phyloP scores from a whole-genome alignment of 495 filamentous ascomycete species.

The Tuber microsphaerosporum region DNA sequence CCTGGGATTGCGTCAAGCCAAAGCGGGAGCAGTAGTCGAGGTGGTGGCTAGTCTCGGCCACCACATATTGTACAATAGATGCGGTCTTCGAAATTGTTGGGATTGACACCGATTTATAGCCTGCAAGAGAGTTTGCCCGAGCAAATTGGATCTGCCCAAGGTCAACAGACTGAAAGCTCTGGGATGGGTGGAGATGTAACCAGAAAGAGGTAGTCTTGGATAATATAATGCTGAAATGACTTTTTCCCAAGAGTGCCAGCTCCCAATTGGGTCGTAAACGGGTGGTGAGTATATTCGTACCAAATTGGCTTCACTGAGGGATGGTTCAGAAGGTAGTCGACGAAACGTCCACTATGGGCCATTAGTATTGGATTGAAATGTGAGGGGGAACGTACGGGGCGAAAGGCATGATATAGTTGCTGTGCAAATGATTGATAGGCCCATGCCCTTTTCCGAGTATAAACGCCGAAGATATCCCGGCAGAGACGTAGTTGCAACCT shows the following conservation, averaged over 20 bases:
- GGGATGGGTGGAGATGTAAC: slow-evolving; percentile 45
- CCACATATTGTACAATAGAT: slow-evolving; percentile 63
- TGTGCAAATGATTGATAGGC: slow-evolving; percentile 92
- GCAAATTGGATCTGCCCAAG: slow-evolving; percentile 67
- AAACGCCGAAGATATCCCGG: slow-evolving; percentile 65
- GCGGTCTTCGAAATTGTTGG: slow-evolving; percentile 69
- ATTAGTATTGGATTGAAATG: slow-evolving; percentile 20
- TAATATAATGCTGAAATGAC: slow-evolving; percentile 74
- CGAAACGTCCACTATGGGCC: slow-evolving; percentile 59
- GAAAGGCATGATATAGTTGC: slow-evolving; percentile 70
- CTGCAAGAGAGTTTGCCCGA: slow-evolving; percentile 70
- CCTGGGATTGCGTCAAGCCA: slow-evolving; percentile 66
- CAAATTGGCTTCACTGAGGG: slow-evolving; percentile 64
- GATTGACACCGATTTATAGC: slow-evolving; percentile 71
- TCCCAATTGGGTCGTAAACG: slow-evolving; percentile 70
- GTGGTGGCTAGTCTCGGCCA: slow-evolving; percentile 72
- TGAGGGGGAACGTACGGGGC: slow-evolving; percentile 55
- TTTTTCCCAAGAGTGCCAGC: slow-evolving; percentile 63
- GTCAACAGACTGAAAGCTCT: not conserved
- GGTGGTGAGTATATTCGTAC: slow-evolving; percentile 67
- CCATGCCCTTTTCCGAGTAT: slow-evolving; percentile 73
- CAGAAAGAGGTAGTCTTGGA: slow-evolving; percentile 85
- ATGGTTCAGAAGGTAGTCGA: slow-evolving; percentile 75
- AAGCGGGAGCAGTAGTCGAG: slow-evolving; percentile 72
- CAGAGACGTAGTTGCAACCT: slow-evolving; percentile 74